Conservation (phyloP, 257 asterid genomes). For the Lantana camara region DNA sequence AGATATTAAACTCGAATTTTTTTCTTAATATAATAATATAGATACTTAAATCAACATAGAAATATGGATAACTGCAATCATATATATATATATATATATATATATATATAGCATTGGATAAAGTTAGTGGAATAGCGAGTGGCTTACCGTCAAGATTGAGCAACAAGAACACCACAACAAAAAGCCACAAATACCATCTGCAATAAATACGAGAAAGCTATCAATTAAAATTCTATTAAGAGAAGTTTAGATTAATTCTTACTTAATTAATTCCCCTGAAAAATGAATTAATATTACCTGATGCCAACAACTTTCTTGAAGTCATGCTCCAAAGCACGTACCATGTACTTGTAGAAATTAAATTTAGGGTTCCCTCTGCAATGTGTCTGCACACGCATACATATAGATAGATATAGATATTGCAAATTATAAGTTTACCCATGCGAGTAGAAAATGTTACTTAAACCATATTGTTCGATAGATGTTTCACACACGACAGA, state of each 20-base stretch:
- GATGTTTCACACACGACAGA: too few species aligned
- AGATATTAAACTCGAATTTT: too few species aligned
- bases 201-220: too few species aligned
- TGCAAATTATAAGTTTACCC: too few species aligned
- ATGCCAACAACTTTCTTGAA: constrained; percentile 94
- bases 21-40: too few species aligned
- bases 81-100: too few species aligned
- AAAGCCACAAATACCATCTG: constrained; percentile 98
- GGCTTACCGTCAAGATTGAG: constrained; percentile 78
- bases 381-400: constrained; percentile 59
- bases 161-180: constrained; percentile 82
- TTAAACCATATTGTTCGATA: too few species aligned
- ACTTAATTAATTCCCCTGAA: not conserved
- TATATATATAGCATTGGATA: constrained; percentile 1
- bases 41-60: not conserved
- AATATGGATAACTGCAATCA: not conserved
- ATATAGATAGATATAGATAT: constrained; percentile 23
- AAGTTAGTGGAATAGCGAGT: not conserved
- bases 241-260: constrained; percentile 4
- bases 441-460: too few species aligned
- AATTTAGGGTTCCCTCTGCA: constrained; percentile 88
- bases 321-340: constrained; percentile 96
- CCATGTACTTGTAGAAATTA: constrained; percentile 95
- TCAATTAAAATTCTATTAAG: too few species aligned
- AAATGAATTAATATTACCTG: constrained; percentile 54